Evolutionary conservation across 1,284 basidiomycete genomes (phyloP), one percentile per base, ranked within the genome.

Genomic region (Anthracocystis setariae): DNA sequence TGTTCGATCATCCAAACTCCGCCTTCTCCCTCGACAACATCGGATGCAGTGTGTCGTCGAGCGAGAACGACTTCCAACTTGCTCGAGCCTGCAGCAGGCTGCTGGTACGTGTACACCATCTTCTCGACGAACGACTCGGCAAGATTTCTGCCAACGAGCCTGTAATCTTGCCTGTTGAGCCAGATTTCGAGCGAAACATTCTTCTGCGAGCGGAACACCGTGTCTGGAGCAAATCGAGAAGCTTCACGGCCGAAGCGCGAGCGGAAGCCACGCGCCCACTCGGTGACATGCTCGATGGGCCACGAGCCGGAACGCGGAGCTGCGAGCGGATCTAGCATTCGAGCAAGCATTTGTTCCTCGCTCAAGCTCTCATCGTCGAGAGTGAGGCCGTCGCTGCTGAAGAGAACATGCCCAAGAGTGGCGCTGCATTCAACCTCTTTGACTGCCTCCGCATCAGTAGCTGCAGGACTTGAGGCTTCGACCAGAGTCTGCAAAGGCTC

Each of bases 161-260:
- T 8, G 7, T 61, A 73, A 17, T 56, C 52, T 12, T 67, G 58
- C 8, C 56, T 15, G 7, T 73, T 64, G 37, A 73, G 60, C 64
- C 64, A 68, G 29, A 62, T 51, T 10, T 58, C 59, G 17, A 60
- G 46, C 58, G 55, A 56, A 20, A 51, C 13, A 25, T 60, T 61
- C 55, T 73, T 73, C 12, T 67, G 60, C 48, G 60, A 44, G 4
- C 64, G 59, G 56, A 73, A 67, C n/a, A 67, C 44, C 0, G 69
- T 67, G 8, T 54, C 39, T 2, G 69, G 69, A 0, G 59, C 60
- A 25, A 73, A 73, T 35, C 64, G 63, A 3, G 59, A 62, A 7
- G 64, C 55, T 32, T 72, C 69, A 17, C 55, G 47, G 7, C 60
- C 60, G 8, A 66, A 66, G 13, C 54, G 49, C 0, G 48, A 9